These are phyloP conservation scores for Tolypocladium cylindrosporum DNA, from an alignment of 2,329 filamentous ascomycete genomes.

Conservation along the genomic window DNA sequence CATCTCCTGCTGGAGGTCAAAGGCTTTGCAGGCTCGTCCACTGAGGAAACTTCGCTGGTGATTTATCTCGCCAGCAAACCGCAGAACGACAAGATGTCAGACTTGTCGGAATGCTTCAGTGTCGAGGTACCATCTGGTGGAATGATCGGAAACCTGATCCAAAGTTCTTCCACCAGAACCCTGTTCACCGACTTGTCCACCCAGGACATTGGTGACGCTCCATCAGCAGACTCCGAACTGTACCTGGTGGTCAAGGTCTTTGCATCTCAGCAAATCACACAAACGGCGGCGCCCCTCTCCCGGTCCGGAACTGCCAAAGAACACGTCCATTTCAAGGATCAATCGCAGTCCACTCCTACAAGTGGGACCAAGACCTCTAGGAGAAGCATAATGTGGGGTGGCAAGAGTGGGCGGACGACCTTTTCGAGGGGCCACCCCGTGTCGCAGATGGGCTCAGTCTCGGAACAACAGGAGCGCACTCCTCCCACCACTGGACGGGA, in stretches of 20 bases:
- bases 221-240: conserved; percentile 58
- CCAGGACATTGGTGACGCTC: conserved; percentile 56
- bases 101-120: conserved; percentile 74
- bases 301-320: conserved; percentile 38
- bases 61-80: conserved; percentile 69
- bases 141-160: conserved; percentile 53
- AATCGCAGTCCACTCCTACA: conserved; percentile 36
- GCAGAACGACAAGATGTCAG: conserved; percentile 49
- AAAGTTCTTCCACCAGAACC: conserved; percentile 64
- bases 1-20: conserved; percentile 79
- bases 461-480: conserved; percentile 37
- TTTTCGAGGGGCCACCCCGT: conserved; percentile 40
- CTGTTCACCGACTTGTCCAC: conserved; percentile 80
- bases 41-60: conserved; percentile 65
- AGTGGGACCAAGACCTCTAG: conserved; percentile 44
- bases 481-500: conserved; percentile 23
- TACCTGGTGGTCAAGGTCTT: conserved; percentile 79
- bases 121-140: conserved; percentile 70
- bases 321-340: conserved; percentile 30
- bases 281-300: conserved; percentile 38
- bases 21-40: conserved; percentile 65
- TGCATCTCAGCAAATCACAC: conserved; percentile 40
- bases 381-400: conserved; percentile 62
- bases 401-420: conserved; percentile 43
- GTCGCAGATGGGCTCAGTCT: conserved; percentile 45